Evolutionary conservation across 495 filamentous ascomycete genomes (phyloP).

Genomic region (Talaromyces wortmannii): DNA sequence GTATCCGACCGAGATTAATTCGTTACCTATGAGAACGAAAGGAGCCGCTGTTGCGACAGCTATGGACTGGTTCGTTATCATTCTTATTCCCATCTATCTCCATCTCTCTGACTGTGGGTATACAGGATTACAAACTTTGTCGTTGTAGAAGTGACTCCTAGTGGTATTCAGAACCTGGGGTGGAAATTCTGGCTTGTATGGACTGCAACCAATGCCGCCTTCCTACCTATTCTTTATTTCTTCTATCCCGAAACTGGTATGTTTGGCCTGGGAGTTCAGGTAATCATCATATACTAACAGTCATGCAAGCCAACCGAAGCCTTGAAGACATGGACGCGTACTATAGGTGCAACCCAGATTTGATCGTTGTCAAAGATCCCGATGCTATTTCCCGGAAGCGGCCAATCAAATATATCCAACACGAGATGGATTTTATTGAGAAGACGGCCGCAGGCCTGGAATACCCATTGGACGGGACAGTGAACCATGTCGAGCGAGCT

Average conservation of each 20-base stretch:
- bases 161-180: constrained; percentile 46
- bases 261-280: too few species aligned
- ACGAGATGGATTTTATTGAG: too few species aligned
- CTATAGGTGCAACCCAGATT: constrained; percentile 32
- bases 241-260: constrained; percentile 54
- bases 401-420: too few species aligned
- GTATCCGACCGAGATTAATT: constrained; percentile 21
- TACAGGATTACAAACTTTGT: constrained; percentile 48
- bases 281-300: too few species aligned
- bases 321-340: constrained; percentile 39
- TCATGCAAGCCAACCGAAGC: constrained; percentile 28
- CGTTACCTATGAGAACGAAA: constrained; percentile 24
- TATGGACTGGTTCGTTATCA: constrained; percentile 56
- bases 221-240: constrained; percentile 55
- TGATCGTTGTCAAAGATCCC: too few species aligned
- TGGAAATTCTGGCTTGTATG: constrained; percentile 60
- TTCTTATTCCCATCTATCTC: too few species aligned
- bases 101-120: too few species aligned
- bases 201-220: constrained; percentile 48
- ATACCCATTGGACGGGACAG: too few species aligned
- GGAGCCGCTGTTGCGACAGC: constrained; percentile 52
- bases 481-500: too few species aligned
- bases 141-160: constrained; percentile 54
- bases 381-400: too few species aligned
- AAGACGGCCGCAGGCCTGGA: too few species aligned